Evolutionary conservation across 2,329 filamentous ascomycete species (phyloP).

Genomic region (Bertia moriformis): DNA sequence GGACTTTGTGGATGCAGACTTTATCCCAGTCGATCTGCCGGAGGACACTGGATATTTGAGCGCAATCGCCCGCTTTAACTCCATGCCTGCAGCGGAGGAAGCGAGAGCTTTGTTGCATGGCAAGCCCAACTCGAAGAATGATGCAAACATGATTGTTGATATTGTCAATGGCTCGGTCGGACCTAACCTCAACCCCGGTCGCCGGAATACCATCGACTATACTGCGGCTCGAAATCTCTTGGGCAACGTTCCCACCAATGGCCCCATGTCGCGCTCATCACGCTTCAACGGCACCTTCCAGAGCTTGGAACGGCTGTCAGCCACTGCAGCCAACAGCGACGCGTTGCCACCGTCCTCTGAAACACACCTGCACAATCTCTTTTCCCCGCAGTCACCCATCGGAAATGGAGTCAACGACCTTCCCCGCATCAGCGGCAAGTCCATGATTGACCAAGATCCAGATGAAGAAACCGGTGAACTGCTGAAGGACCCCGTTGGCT

Average conservation of each 20-base stretch:
- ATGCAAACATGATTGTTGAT: conserved; percentile 22
- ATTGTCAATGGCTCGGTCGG: conserved; percentile 28
- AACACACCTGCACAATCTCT: conserved; percentile 34
- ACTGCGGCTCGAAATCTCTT: conserved; percentile 17
- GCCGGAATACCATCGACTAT: conserved; percentile 38
- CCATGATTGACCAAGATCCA: conserved; percentile 46
- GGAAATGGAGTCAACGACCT: conserved; percentile 34
- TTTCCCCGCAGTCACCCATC: conserved; percentile 45
- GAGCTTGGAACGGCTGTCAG: conserved; percentile 38
- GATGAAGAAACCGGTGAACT: conserved; percentile 49
- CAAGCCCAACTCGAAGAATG: conserved; percentile 1
- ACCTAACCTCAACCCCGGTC: conserved; percentile 12
- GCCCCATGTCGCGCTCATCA: conserved; percentile 31
- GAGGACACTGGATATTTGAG: conserved; percentile 40
- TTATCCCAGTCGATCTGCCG: conserved; percentile 34
- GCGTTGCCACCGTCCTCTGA: conserved; percentile 33
- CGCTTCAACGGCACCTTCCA: conserved; percentile 48
- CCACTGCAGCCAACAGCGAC: conserved; percentile 26
- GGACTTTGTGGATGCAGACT: conserved; percentile 42
- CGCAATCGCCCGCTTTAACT: conserved; percentile 43
- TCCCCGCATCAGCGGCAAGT: conserved; percentile 39
- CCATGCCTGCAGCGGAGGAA: conserved; percentile 39
- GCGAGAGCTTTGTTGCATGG: conserved; percentile 32
- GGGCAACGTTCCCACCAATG: conserved; percentile 18
- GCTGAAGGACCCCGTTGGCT: conserved; percentile 47